phyloP scores from a whole-genome alignment of 495 filamentous ascomycete species.

The Annulohypoxylon bovei region DNA sequence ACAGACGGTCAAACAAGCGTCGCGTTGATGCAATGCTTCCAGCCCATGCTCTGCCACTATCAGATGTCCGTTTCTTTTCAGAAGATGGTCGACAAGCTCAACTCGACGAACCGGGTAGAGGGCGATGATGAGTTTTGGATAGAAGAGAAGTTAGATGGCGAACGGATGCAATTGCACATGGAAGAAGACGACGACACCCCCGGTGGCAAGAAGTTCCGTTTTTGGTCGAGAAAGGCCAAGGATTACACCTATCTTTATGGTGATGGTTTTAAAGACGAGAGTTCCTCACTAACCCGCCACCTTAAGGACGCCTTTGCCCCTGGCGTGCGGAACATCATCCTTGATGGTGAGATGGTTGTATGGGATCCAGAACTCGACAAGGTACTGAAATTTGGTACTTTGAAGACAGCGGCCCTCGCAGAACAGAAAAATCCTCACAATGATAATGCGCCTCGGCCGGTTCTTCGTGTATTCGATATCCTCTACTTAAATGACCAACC shows the following conservation, averaged over 20 bases:
- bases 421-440: conserved; percentile 81
- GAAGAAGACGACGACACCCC: conserved; percentile 69
- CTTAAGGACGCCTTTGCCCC: conserved; percentile 80
- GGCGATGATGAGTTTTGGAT: conserved; percentile 89
- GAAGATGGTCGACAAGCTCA: conserved; percentile 80
- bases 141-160: conserved; percentile 96
- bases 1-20: conserved; percentile 80
- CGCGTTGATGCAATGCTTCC: conserved; percentile 92
- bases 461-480: conserved; percentile 89
- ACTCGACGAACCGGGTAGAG: conserved; percentile 56
- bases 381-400: conserved; percentile 87
- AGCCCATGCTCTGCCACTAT: conserved; percentile 95
- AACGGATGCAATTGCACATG: conserved; percentile 98
- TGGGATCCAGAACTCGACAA: conserved; percentile 92
- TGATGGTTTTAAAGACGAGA: conserved; percentile 75
- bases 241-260: conserved; percentile 98
- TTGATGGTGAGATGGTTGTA: conserved; percentile 98
- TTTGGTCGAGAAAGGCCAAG: conserved; percentile 97
- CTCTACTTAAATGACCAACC: conserved; percentile 83
- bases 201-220: conserved; percentile 80
- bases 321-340: conserved; percentile 82
- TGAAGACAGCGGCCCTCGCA: conserved; percentile 89
- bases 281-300: conserved; percentile 81
- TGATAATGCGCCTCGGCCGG: conserved; percentile 74
- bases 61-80: conserved; percentile 84